Conservation (phyloP, 306 rosid species). For the Datisca glomerata region DNA sequence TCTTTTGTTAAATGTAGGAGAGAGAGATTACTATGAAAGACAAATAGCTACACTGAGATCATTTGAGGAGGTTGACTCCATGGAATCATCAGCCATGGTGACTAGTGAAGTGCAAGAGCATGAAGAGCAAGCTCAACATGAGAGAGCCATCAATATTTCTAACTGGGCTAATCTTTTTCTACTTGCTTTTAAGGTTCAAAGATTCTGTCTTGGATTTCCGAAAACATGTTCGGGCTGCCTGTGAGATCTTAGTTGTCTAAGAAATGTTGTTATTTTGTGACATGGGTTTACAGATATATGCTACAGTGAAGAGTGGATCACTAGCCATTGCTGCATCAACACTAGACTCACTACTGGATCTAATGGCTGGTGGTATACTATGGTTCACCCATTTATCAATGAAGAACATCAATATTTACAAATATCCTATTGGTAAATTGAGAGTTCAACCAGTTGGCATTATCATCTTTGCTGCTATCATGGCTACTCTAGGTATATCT, state of each 20-base stretch:
- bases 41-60: slow-evolving; percentile 58
- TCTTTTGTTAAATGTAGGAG: slow-evolving; percentile 20
- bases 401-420: slow-evolving; percentile 66
- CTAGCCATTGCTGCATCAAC: slow-evolving; percentile 57
- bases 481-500: slow-evolving; percentile 83
- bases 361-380: slow-evolving; percentile 86
- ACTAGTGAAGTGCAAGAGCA: slow-evolving; percentile 17
- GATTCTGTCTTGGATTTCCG: background rate
- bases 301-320: slow-evolving; percentile 43
- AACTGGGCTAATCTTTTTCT: slow-evolving; percentile 42
- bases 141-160: slow-evolving; percentile 54
- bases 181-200: slow-evolving; percentile 42
- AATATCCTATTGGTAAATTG: slow-evolving; percentile 84
- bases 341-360: slow-evolving; percentile 45
- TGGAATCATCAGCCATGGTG: slow-evolving; percentile 16
- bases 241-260: no score
- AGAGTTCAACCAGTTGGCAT: slow-evolving; percentile 96
- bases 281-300: slow-evolving; percentile 31
- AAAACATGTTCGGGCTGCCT: no score
- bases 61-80: slow-evolving; percentile 52
- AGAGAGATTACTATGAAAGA: slow-evolving; percentile 50
- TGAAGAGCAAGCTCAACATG: slow-evolving; percentile 41
- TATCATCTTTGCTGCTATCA: slow-evolving; percentile 78
- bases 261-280: no score
- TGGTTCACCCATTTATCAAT: slow-evolving; percentile 87